These are phyloP conservation scores for Hypoxylon sp. DNA, from an alignment of 2,329 filamentous ascomycete genomes.

Conservation along the genomic window DNA sequence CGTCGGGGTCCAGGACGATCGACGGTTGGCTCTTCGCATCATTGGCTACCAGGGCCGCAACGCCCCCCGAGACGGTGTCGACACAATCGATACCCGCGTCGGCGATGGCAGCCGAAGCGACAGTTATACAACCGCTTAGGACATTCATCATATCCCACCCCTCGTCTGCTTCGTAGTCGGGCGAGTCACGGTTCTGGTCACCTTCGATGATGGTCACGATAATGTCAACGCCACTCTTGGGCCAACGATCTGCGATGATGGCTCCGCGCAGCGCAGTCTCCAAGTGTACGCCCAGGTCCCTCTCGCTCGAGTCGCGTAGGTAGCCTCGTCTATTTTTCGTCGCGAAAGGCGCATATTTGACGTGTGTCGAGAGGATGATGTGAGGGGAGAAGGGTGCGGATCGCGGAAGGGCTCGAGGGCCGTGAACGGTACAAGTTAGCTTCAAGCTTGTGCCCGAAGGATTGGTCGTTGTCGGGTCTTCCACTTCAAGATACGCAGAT, in stretches of 20 bases:
- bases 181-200: slow-evolving; percentile 75
- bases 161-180: slow-evolving; percentile 60
- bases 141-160: slow-evolving; percentile 93
- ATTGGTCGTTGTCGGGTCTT: slow-evolving; percentile 54
- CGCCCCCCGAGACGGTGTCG: slow-evolving; percentile 86
- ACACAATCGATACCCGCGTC: slow-evolving; percentile 97
- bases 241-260: slow-evolving; percentile 93
- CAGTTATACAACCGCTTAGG: slow-evolving; percentile 89
- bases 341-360: slow-evolving; percentile 97
- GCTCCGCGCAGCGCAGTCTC: slow-evolving; percentile 90
- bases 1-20: slow-evolving; percentile 81
- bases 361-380: slow-evolving; percentile 87
- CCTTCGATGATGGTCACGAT: slow-evolving; percentile 93
- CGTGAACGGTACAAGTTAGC: slow-evolving; percentile 91
- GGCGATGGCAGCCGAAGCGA: slow-evolving; percentile 88
- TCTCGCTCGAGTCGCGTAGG: slow-evolving; percentile 82
- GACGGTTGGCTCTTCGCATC: slow-evolving; percentile 48
- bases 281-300: slow-evolving; percentile 88
- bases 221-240: slow-evolving; percentile 97
- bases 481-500: slow-evolving; percentile 83
- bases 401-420: slow-evolving; percentile 86
- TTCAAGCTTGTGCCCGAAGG: slow-evolving; percentile 76
- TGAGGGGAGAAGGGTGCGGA: slow-evolving; percentile 93
- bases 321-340: slow-evolving; percentile 84
- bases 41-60: slow-evolving; percentile 76